Percentiles rank a stretch among this genome's conserved stretches.
Evolutionary conservation across 495 filamentous ascomycete species (phyloP).

Genomic region (Talaromyces trachyspermus): DNA sequence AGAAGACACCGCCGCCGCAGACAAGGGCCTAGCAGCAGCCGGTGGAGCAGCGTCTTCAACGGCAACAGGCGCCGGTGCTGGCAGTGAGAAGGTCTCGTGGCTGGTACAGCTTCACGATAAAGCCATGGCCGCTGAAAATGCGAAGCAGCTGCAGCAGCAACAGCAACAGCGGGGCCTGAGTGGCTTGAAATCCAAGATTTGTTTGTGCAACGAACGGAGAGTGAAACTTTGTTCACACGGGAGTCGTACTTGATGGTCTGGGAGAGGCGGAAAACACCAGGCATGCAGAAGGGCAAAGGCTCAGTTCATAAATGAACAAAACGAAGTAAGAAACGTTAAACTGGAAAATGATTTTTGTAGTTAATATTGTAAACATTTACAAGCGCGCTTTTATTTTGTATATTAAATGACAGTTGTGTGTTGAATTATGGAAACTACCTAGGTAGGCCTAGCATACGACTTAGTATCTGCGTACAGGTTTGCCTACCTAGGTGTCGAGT

Average conservation of each 20-base stretch:
- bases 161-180: constrained; percentile 43
- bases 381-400: too few species aligned
- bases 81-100: constrained; percentile 46
- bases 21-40: constrained; percentile 71
- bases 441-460: too few species aligned
- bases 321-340: constrained; percentile 11
- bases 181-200: constrained; percentile 95
- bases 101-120: constrained; percentile 53
- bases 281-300: constrained; percentile 38
- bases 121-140: constrained; percentile 34
- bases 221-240: constrained; percentile 80
- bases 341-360: neutral
- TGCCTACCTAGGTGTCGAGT: too few species aligned
- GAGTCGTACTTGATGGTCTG: constrained; percentile 96
- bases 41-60: constrained; percentile 47
- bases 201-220: constrained; percentile 79
- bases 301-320: constrained; percentile 13
- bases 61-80: constrained; percentile 34
- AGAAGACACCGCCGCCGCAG: constrained; percentile 70
- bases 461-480: too few species aligned
- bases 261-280: constrained; percentile 68
- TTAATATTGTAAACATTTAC: neutral
- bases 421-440: too few species aligned
- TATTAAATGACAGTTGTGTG: too few species aligned
- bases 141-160: constrained; percentile 22